Evolutionary conservation across 768 basidiomycete species (phyloP), one percentile per base, ranked within the genome.

Genomic region (Crassisporium funariophilum): DNA sequence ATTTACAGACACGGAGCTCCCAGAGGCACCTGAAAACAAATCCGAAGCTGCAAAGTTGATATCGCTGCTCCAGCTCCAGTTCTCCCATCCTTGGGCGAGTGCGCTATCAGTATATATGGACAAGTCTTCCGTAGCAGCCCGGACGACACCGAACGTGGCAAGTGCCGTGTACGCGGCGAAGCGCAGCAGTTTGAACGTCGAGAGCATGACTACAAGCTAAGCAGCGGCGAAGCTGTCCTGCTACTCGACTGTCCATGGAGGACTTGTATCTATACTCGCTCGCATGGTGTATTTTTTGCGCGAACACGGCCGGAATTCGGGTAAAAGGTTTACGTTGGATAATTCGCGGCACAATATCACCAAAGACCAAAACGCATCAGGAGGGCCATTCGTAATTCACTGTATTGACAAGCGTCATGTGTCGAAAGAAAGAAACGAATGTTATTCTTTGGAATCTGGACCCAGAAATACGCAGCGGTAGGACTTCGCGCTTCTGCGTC

Each of bases 31-130:
- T 39, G 67, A 61, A 33, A 66, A 60, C 13, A 74, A 41, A 53
- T 76, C 76, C 4, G 75, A 77, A 6, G 76, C 73, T 15, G 64
- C 72, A 46, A 66, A 77, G 59, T 73, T 56, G 41, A 77, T 62
- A 23, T 56, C 64, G 29, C 65, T 71, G 47, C 70, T 63, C 77
- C 77, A 79, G 48, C 73, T 74, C 77, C 77, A 79, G 60, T 79
- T 66, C 46, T 79, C 69, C 76, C 77, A 78, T 13, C 72, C 74
- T 19, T 64, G 50, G 15, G 70, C 65, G 31, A 79, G 71, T 17
- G 62, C 60, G 35, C 54, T 56, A 57, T 77, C 75, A 9, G 65
- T 65, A 53, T 77, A 78, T 42, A 77, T 64, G 34, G 57, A 46
- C 33, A 74, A 55, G 60, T 78, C 75, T 12, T 67, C 67, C 12